Evolutionary conservation across 441 rosid genomes (phyloP).

Genomic region (Adansonia madagascariensis): DNA sequence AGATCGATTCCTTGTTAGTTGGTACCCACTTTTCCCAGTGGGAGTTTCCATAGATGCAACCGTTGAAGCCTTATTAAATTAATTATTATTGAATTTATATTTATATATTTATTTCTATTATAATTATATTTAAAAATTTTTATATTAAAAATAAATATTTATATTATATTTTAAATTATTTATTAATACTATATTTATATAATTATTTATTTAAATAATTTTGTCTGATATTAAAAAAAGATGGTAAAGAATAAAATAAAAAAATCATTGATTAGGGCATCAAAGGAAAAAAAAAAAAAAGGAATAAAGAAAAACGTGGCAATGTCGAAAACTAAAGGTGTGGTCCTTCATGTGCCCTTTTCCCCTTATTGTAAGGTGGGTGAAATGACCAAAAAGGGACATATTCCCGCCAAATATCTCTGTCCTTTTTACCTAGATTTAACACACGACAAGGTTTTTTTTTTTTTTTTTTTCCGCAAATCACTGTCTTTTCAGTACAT

Average conservation of each 20-base stretch:
- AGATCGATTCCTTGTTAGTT: neutral
- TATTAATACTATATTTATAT: too few relatives aligned
- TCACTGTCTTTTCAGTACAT: slow-evolving; percentile 2
- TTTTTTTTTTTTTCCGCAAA: neutral
- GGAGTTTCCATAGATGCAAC: neutral
- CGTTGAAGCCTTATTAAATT: neutral
- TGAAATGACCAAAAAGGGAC: slow-evolving; percentile 21
- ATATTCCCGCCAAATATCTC: slow-evolving; percentile 24
- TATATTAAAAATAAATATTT: too few relatives aligned
- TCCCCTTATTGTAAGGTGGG: slow-evolving; percentile 1
- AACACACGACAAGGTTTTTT: slow-evolving; percentile 26
- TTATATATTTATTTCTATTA: too few relatives aligned
- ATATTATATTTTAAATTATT: too few relatives aligned
- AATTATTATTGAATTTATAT: too few relatives aligned
- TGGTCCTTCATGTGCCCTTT: slow-evolving; percentile 9
- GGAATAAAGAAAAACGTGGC: neutral
- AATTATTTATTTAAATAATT: too few relatives aligned
- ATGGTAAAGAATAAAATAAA: neutral
- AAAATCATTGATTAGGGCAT: neutral
- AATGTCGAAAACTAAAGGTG: neutral
- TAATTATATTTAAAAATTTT: too few relatives aligned
- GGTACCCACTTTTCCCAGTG: neutral
- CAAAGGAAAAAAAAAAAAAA: neutral
- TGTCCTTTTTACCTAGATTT: neutral
- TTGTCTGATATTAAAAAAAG: neutral